Percentiles rank a stretch among this genome's conserved stretches.
phyloP scores from a whole-genome alignment of 2,329 filamentous ascomycete species.

The Beauveria scarabaeidicola region DNA sequence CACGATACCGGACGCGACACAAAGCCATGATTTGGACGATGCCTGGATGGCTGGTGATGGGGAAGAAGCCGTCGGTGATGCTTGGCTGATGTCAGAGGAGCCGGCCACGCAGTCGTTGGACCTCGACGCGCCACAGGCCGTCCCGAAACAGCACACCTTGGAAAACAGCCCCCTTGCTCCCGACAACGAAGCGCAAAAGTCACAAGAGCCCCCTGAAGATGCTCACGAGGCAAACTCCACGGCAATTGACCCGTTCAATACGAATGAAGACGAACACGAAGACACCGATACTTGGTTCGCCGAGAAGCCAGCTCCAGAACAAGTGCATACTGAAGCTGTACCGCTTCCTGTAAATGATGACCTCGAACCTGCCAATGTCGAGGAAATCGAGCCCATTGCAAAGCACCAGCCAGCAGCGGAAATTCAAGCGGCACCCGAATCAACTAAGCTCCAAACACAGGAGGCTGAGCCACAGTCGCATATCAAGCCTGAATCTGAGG shows the following conservation, averaged over 20 bases:
- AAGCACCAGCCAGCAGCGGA: not conserved
- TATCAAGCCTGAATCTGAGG: not conserved
- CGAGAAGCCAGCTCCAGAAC: not conserved
- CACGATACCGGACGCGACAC: conserved; percentile 1
- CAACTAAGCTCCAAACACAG: not conserved
- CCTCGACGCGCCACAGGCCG: not conserved
- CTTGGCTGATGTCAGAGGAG: conserved; percentile 14
- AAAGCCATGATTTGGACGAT: conserved; percentile 4
- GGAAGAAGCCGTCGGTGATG: conserved; percentile 17
- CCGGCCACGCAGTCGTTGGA: not conserved
- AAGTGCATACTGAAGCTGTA: not conserved
- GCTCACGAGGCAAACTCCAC: not conserved
- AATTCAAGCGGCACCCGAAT: not conserved
- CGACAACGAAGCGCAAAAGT: not conserved
- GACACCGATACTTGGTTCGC: conserved; percentile 1
- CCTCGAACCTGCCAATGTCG: not conserved
- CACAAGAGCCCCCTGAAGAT: not conserved
- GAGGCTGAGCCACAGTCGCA: not conserved
- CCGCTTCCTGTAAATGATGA: not conserved
- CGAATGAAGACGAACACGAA: conserved; percentile 1
- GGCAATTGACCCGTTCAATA: not conserved
- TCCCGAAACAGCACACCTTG: not conserved
- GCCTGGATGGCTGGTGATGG: conserved; percentile 16
- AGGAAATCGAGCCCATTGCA: not conserved
- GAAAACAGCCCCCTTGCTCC: not conserved